Evolutionary conservation across 2,329 filamentous ascomycete genomes (phyloP), one percentile per base, ranked within the genome.

Genomic region (Fusarium virguliforme): DNA sequence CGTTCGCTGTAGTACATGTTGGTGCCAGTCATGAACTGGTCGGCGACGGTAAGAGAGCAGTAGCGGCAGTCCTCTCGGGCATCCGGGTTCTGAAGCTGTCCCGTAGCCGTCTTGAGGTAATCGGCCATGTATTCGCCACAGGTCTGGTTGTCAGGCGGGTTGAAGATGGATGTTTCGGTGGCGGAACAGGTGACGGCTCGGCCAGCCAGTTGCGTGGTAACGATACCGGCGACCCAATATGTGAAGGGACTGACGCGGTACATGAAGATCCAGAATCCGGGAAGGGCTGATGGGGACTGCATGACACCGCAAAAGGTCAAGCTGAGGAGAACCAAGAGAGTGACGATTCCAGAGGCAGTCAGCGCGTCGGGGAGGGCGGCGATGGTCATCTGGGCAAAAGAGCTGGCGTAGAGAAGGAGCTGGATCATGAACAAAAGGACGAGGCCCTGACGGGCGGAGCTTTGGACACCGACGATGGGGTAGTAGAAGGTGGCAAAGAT

Each of bases 351-450:
- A 50, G 46, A 50, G 7, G 91, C 92, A 0, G 90, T 92, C 73
- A 92, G 87, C 1, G 91, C 90, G 62, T 92, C 86, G 0, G 90
- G 90, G 38, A 94, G 85, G 3, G 89, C 91, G 1, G 90, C 90
- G 63, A 94, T 92, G 34, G 89, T 87, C 88, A 94, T 90, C 74
- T 93, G 89, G 0, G 92, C 89, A 73, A 94, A 94, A 0, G 92
- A 90, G 15, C 87, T 89, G 51, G 91, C 89, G 79, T 91, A 94
- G 70, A 94, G 83, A 76, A 94, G 85, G 76, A 94, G 90, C 70
- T 89, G 84, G 66, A 91, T 84, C 72, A 86, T 85, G 74, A 91
- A 88, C 4, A 94, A 81, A 43, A 93, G 85, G 71, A 93, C 89
- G 1, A 94, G 81, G 0, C 84, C 90, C 67, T 92, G 88, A 2